These are phyloP conservation scores for Aquilaria yunnanensis DNA, from an alignment of 345 rosid genomes.

Conservation along the genomic window DNA sequence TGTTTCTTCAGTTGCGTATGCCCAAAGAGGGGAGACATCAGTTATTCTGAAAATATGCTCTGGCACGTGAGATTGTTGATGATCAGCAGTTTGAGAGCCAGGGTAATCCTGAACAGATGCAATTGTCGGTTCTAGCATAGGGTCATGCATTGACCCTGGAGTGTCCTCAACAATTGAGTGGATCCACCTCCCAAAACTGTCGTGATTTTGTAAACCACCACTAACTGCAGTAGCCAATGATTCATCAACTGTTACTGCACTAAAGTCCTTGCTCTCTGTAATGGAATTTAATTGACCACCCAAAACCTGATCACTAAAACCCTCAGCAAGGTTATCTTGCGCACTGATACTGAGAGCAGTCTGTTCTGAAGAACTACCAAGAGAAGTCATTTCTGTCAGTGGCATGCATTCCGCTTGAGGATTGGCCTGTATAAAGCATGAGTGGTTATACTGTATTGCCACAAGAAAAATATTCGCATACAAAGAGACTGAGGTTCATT, in stretches of 20 bases:
- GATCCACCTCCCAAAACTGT: constrained; percentile 88
- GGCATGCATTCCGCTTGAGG: constrained; percentile 17
- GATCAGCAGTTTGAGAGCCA: constrained; percentile 32
- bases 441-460: background rate
- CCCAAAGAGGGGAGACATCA: constrained; percentile 83
- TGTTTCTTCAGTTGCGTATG: constrained; percentile 72
- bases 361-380: constrained; percentile 20
- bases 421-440: constrained; percentile 33
- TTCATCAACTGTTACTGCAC: constrained; percentile 25
- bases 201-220: constrained; percentile 67
- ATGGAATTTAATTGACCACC: constrained; percentile 27
- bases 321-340: constrained; percentile 22
- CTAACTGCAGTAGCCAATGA: constrained; percentile 35
- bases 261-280: constrained; percentile 28
- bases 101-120: constrained; percentile 32
- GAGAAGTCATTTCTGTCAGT: constrained; percentile 20
- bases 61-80: constrained; percentile 33
- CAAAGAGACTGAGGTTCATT: no score
- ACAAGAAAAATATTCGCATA: background rate
- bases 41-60: constrained; percentile 62
- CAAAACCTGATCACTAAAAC: constrained; percentile 25
- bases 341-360: constrained; percentile 19
- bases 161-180: constrained; percentile 45
- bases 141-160: constrained; percentile 39
- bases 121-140: constrained; percentile 36